These are phyloP conservation scores for Ustilago esculenta DNA, from an alignment of 1,284 basidiomycete genomes.

Conservation along the genomic window DNA sequence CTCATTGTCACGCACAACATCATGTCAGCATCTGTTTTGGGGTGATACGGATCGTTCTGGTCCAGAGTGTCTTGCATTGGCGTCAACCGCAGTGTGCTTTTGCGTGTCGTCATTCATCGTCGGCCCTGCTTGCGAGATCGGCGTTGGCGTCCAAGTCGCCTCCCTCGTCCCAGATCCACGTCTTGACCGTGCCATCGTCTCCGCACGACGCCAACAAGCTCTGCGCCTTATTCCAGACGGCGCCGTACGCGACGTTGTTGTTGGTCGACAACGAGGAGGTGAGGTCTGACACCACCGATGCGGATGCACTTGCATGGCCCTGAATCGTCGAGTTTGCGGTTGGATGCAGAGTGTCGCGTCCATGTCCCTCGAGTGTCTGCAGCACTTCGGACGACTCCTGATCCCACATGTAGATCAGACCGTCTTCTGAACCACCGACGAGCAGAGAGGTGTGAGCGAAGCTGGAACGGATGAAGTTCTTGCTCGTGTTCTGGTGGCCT, in stretches of 20 bases:
- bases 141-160: slow-evolving; percentile 33
- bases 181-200: slow-evolving; percentile 69
- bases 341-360: slow-evolving; percentile 25
- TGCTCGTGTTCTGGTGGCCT: slow-evolving; percentile 70
- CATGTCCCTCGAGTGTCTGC: slow-evolving; percentile 65
- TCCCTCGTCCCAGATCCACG: slow-evolving; percentile 67
- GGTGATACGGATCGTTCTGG: no score
- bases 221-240: slow-evolving; percentile 68
- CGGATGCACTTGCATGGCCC: no score
- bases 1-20: slow-evolving; percentile 2
- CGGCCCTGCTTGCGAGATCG: slow-evolving; percentile 23
- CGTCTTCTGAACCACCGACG: slow-evolving; percentile 69
- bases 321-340: neutral
- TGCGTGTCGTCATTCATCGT: slow-evolving; percentile 18
- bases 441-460: slow-evolving; percentile 69
- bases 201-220: slow-evolving; percentile 68
- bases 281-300: slow-evolving; percentile 21
- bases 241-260: slow-evolving; percentile 68
- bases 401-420: slow-evolving; percentile 66
- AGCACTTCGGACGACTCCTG: slow-evolving; percentile 63
- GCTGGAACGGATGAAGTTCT: slow-evolving; percentile 69
- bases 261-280: slow-evolving; percentile 36
- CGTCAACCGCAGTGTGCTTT: no score
- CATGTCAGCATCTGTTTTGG: neutral
- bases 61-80: neutral